phyloP scores from a whole-genome alignment of 495 filamentous ascomycete species.

The Hypoxylon rickii region DNA sequence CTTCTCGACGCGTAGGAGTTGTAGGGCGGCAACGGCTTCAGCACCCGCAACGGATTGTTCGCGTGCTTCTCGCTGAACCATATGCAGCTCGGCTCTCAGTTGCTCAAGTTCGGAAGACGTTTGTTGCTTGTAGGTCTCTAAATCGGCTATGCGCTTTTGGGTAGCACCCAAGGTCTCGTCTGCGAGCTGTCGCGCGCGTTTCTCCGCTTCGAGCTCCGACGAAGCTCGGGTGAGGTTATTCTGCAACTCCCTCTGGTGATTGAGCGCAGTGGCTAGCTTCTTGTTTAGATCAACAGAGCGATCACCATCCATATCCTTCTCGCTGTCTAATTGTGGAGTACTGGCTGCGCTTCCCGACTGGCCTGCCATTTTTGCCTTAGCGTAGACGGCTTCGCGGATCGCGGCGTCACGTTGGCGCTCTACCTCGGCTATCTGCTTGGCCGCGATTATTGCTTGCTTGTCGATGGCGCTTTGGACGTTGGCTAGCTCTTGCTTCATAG shows the following conservation, averaged over 20 bases:
- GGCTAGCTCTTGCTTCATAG: constrained; percentile 82
- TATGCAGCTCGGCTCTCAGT: constrained; percentile 81
- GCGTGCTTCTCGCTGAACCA: constrained; percentile 69
- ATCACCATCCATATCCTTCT: constrained; percentile 62
- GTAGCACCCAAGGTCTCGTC: constrained; percentile 86
- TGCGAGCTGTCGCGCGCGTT: constrained; percentile 75
- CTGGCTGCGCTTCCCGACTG: constrained; percentile 68
- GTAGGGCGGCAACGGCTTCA: constrained; percentile 73
- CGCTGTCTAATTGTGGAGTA: constrained; percentile 71
- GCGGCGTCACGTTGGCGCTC: constrained; percentile 93
- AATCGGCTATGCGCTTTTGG: constrained; percentile 77
- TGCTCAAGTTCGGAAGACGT: constrained; percentile 82
- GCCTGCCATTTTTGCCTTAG: constrained; percentile 88
- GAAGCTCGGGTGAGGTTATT: constrained; percentile 67
- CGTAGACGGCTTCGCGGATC: constrained; percentile 89
- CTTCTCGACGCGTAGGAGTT: constrained; percentile 80
- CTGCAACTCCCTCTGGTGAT: constrained; percentile 75
- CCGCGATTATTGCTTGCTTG: constrained; percentile 79
- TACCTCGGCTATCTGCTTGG: constrained; percentile 86
- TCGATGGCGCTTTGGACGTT: constrained; percentile 87
- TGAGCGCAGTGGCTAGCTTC: constrained; percentile 80
- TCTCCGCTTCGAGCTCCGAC: constrained; percentile 78
- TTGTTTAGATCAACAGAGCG: constrained; percentile 77
- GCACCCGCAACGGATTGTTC: constrained; percentile 76
- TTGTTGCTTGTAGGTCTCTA: constrained; percentile 80